phyloP scores from a whole-genome alignment of 176 grass and related monocot species.

The Oryza brachyantha region DNA sequence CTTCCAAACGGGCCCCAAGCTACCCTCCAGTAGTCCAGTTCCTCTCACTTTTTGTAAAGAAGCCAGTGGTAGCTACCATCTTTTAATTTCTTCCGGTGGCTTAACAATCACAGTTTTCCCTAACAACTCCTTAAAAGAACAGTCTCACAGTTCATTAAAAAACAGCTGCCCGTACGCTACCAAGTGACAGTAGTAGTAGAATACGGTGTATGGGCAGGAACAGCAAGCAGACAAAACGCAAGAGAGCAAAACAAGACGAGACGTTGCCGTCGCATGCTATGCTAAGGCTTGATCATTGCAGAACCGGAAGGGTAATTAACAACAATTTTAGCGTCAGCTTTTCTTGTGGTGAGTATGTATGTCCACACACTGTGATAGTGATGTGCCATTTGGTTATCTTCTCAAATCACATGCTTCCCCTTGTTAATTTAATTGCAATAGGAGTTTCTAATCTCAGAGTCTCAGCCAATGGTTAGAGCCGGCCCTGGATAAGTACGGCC shows the following conservation, averaged over 20 bases:
- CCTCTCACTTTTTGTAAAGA: neutral
- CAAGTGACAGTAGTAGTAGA: neutral
- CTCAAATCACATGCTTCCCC: neutral
- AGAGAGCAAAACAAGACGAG: neutral
- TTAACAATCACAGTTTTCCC: neutral
- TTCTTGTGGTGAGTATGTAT: neutral
- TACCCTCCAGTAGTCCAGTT: too few species aligned
- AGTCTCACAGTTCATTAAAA: neutral
- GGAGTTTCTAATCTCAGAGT: neutral
- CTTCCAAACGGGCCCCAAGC: too few species aligned
- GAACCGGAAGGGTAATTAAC: neutral
- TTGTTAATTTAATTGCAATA: neutral
- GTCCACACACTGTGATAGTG: neutral
- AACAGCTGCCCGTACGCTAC: neutral
- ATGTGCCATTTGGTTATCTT: neutral
- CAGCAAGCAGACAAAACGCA: slow-evolving; percentile 20
- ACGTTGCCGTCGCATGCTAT: neutral
- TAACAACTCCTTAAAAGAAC: neutral
- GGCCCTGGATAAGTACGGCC: slow-evolving; percentile 10
- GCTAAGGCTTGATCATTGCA: slow-evolving; percentile 13
- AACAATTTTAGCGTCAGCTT: neutral
- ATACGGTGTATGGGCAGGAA: neutral
- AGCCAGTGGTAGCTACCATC: neutral
- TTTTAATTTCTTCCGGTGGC: neutral
- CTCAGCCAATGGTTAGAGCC: slow-evolving; percentile 21